Evolutionary conservation across 371 early-diverging fungal genomes (phyloP).

Genomic region (Mycotypha africana): DNA sequence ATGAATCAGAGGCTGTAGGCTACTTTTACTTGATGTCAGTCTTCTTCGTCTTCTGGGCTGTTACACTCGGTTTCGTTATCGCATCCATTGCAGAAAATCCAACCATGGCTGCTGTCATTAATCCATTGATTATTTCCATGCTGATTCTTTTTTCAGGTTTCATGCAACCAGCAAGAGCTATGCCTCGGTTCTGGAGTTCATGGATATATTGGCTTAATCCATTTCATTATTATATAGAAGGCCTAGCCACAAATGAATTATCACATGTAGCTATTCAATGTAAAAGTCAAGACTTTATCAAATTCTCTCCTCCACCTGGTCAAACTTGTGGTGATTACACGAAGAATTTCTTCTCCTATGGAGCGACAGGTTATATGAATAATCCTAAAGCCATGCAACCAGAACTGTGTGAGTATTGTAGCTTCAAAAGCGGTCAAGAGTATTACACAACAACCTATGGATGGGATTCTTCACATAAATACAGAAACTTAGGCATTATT

Average conservation of each 20-base stretch:
- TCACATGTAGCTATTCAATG: constrained; percentile 39
- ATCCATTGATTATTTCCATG: constrained; percentile 53
- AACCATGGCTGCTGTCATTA: constrained; percentile 50
- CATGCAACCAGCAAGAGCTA: constrained; percentile 43
- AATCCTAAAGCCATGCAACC: constrained; percentile 31
- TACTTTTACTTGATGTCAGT: constrained; percentile 51
- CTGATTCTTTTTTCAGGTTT: constrained; percentile 59
- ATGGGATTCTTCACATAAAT: constrained; percentile 42
- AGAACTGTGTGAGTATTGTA: constrained; percentile 52
- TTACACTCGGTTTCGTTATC: constrained; percentile 58
- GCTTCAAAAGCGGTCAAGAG: constrained; percentile 44
- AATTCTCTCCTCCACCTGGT: constrained; percentile 46
- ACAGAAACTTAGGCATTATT: constrained; percentile 64
- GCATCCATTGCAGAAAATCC: constrained; percentile 54
- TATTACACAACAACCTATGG: constrained; percentile 23
- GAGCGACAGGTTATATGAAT: constrained; percentile 50
- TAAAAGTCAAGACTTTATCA: constrained; percentile 30
- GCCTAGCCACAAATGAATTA: constrained; percentile 57
- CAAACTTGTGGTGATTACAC: constrained; percentile 54
- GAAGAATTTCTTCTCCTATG: constrained; percentile 29
- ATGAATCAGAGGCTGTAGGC: constrained; percentile 26
- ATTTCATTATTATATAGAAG: constrained; percentile 62
- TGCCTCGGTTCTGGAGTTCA: constrained; percentile 61
- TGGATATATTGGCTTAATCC: constrained; percentile 71
- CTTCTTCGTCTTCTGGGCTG: constrained; percentile 46